Evolutionary conservation across 306 rosid species (phyloP), one percentile per base, ranked within the genome.

Genomic region (Vachellia pachyceras): DNA sequence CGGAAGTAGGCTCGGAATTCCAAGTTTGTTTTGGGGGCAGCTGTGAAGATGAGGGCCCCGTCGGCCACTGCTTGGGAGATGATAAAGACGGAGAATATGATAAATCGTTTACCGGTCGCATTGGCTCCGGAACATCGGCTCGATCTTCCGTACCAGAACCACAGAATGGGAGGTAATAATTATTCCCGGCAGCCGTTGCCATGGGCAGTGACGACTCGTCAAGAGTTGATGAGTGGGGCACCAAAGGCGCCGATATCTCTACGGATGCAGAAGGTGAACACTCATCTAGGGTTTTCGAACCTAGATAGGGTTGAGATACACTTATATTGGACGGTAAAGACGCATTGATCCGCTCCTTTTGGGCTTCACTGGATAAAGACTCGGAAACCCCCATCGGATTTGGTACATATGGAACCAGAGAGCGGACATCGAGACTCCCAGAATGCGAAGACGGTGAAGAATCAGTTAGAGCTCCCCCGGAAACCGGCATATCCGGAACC

Each of bases 281-380:
- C 41, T 50, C 70, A 13, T 40, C 68, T 54, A 65, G 84, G 80
- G 86, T 33, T 77, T 82, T 40, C 0, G 80, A 5, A 68, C 18
- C 58, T 18, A 85, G 37, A 49, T 23, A 73, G 10, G 36, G 52
- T 10, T 45, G 9, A 41, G 52, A 68, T 1, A 11, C n/a, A 9
- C 52, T 3, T 10, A 12, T 20, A 68, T 41, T 10, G 20, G 75
- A 36, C 4, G 47, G 39, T 49, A 60, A 52, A 81, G 73, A 11
- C 44, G 52, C 17, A 18, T 14, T 61, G 60, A 45, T 2, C 29
- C 20, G 39, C 3, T 49, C 70, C 1, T 18, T 64, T 7, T 40
- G 50, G 44, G 37, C 8, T 20, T 71, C 70, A 1, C 23, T 17
- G 1, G 70, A 72, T 17, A 41, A 10, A 42, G 82, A 10, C 20